Percentiles rank a stretch among this genome's conserved stretches.
Evolutionary conservation across 306 rosid species (phyloP).

Genomic region (Rosa persica): DNA sequence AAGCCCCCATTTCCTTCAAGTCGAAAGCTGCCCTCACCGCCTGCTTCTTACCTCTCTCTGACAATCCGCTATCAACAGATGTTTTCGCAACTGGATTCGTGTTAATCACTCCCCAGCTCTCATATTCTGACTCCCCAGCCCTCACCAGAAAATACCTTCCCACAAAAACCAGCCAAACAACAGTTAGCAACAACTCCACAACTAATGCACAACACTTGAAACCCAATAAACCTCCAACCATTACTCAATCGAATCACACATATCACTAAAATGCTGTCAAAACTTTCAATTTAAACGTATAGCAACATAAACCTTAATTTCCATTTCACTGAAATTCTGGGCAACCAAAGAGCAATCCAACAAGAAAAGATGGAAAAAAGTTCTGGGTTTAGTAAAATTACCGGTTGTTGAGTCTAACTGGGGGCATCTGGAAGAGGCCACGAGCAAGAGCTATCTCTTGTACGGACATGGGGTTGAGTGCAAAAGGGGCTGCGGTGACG

Average conservation of each 20-base stretch:
- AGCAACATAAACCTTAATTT: background rate
- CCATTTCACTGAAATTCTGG: background rate
- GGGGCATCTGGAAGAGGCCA: constrained; percentile 54
- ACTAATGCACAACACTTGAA: background rate
- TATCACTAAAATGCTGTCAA: background rate
- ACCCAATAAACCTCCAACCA: background rate
- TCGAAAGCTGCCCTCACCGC: constrained; percentile 63
- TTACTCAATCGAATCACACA: background rate
- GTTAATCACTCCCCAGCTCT: constrained; percentile 77
- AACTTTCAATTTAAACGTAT: background rate
- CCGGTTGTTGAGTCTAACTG: constrained; percentile 45
- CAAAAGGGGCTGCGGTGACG: constrained; percentile 20
- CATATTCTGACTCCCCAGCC: constrained; percentile 89
- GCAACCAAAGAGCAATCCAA: constrained; percentile 1
- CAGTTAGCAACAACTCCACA: background rate
- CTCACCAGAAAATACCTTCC: constrained; percentile 85
- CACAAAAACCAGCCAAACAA: constrained; percentile 20
- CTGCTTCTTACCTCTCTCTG: constrained; percentile 80
- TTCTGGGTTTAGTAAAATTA: constrained; percentile 11
- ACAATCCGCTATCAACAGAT: constrained; percentile 78
- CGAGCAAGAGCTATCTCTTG: constrained; percentile 35
- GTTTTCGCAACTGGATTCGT: constrained; percentile 91
- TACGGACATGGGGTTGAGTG: constrained; percentile 3
- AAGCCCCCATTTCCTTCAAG: constrained; percentile 78
- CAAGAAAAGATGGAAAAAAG: background rate